Conservation (phyloP, 2,329 filamentous ascomycete species). For the Trichoderma pleuroti region DNA sequence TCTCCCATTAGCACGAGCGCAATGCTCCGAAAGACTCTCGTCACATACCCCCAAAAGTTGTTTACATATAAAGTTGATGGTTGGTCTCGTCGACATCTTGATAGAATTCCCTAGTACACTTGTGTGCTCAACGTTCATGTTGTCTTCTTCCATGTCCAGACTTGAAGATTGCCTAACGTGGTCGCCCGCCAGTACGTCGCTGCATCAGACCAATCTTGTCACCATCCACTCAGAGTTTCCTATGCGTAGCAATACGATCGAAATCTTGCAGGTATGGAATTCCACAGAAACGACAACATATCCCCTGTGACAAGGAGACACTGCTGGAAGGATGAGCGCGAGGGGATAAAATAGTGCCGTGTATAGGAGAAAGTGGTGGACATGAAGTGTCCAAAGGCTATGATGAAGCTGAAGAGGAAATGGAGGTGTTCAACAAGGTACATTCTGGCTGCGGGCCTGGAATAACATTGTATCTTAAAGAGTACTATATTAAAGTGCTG, state of each 20-base stretch:
- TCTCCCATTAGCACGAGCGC: not conserved
- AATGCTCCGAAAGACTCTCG: not conserved
- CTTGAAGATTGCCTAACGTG: not conserved
- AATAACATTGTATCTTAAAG: not conserved
- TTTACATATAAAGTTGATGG: not conserved
- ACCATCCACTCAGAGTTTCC: not conserved
- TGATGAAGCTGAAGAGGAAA: not conserved
- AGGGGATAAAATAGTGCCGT: fast-evolving
- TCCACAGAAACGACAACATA: not conserved
- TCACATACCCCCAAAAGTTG: not conserved
- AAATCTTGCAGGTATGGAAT: not conserved
- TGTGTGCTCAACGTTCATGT: fast-evolving
- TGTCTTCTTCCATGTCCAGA: not conserved
- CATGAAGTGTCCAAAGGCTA: not conserved
- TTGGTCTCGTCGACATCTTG: not conserved
- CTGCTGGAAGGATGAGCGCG: not conserved
- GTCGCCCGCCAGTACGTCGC: not conserved
- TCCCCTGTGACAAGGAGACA: not conserved
- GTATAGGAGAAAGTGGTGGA: too few species aligned
- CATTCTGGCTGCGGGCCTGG: not conserved
- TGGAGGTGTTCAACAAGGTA: not conserved
- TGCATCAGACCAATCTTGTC: not conserved
- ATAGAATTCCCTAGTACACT: not conserved
- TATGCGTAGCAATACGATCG: not conserved
- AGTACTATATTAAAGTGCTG: not conserved